Evolutionary conservation across 345 rosid genomes (phyloP), one percentile per base, ranked within the genome.

Genomic region (Corchorus capsularis): DNA sequence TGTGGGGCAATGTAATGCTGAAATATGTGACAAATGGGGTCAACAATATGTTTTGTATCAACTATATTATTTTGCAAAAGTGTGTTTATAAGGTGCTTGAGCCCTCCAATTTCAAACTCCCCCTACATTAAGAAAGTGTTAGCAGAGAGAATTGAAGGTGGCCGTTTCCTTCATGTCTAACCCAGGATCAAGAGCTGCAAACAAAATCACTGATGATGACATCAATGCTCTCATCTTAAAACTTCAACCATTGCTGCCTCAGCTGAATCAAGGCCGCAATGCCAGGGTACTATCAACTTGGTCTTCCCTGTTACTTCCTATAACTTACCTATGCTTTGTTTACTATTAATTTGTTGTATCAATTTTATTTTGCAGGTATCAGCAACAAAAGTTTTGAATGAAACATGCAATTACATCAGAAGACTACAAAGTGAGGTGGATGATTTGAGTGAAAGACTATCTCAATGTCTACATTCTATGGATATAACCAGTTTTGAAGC

Each of bases 391-490:
- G 69, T 86, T 41, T 56, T 89, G 75, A 72, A 86, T 71, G 93
- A 89, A 77, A 76, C 89, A 64, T 86, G 89, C 77, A 82, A 63
- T 65, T 85, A 85, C 80, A 86, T 91, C 68, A 84, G 80, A 79
- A 86, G 75, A 57, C 79, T 91, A 71, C 83, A 84, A 13, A 80
- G 75, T 64, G 91, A 91, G 80, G 87, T 82, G 46, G 85, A 86
- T 80, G 89, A 81, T 27, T 83, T 91, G 35, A 89, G 95, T 74
- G 90, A 79, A 78, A 82, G 83, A 80, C 75, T 91, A 53, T 82
- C 88, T 50, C 77, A 81, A 56, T 70, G 82, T 67, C 78, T 91
- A 81, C 88, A 78, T 74, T 85, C 91, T 45, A 41, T 64, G 63
- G 85, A 60, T 43, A 46, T 77, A 16, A 9, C 55, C 72, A 75